These are phyloP conservation scores for Wallacemonas sp. DNA, from an alignment of 208 protist species.

Conservation along the genomic window DNA sequence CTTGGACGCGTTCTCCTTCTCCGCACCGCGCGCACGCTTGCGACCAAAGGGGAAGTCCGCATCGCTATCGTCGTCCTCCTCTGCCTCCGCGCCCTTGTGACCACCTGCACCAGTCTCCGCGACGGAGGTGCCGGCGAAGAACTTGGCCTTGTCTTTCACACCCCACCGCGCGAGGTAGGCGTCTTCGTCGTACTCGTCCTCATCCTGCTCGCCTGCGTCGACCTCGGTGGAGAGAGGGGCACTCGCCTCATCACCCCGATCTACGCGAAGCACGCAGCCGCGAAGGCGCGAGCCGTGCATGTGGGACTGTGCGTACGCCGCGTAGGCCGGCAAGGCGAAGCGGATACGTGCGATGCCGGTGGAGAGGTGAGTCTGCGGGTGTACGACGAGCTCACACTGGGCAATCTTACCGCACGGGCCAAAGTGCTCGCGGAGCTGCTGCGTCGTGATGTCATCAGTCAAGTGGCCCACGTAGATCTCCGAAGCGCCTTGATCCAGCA, in stretches of 20 bases:
- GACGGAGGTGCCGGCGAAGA: conserved; percentile 85
- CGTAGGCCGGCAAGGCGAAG: conserved; percentile 84
- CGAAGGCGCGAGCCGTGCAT: conserved; percentile 82
- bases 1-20: neutral
- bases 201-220: conserved; percentile 27
- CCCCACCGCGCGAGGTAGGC: conserved; percentile 72
- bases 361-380: conserved; percentile 70
- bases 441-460: conserved; percentile 71
- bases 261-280: conserved; percentile 78
- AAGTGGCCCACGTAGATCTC: conserved; percentile 88
- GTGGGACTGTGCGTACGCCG: conserved; percentile 77
- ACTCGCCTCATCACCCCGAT: conserved; percentile 82
- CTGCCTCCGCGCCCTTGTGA: conserved; percentile 17
- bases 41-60: conserved; percentile 16
- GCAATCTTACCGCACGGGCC: conserved; percentile 63
- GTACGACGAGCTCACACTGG: conserved; percentile 71
- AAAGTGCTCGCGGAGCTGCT: conserved; percentile 82
- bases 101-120: conserved; percentile 37
- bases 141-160: conserved; percentile 68
- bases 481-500: conserved; percentile 67
- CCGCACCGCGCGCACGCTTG: neutral
- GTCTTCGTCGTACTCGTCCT: conserved; percentile 77
- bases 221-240: conserved; percentile 57
- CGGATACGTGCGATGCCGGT: conserved; percentile 75
- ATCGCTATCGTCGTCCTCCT: conserved; percentile 23